phyloP scores from a whole-genome alignment of 345 rosid species.

The Eucalyptus regnans region DNA sequence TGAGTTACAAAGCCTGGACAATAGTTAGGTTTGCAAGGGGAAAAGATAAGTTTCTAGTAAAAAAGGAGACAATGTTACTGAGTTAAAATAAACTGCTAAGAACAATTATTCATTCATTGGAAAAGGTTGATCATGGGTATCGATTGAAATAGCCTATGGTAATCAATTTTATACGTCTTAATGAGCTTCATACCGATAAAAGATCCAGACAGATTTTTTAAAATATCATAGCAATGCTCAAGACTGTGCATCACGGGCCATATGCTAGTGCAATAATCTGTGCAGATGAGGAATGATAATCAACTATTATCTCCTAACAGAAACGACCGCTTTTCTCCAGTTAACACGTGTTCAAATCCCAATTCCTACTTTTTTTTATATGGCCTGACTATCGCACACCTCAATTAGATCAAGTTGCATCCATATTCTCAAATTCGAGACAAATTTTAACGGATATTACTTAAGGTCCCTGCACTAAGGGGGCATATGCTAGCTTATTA shows the following conservation, averaged over 20 bases:
- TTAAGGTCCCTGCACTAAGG: too few species aligned
- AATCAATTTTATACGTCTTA: background rate
- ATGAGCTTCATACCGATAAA: background rate
- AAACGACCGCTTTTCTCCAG: background rate
- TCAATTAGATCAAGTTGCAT: rapidly evolving
- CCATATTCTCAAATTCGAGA: too few species aligned
- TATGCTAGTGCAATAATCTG: background rate
- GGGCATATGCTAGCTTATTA: too few species aligned
- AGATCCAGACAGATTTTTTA: background rate
- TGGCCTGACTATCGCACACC: background rate
- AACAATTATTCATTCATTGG: background rate
- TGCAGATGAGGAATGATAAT: background rate
- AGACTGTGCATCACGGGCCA: background rate
- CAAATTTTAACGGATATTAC: too few species aligned
- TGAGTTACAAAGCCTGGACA: background rate
- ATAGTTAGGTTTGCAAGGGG: background rate
- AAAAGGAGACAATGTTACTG: too few species aligned
- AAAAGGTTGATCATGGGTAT: background rate
- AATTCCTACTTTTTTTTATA: background rate
- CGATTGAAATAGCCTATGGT: too few species aligned
- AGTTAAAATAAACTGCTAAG: too few species aligned
- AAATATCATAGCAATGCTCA: background rate
- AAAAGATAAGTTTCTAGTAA: too few species aligned
- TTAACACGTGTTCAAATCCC: background rate
- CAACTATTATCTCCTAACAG: background rate